These are phyloP conservation scores for Huntiella bhutanensis DNA, from an alignment of 2,329 filamentous ascomycete species.

Conservation along the genomic window DNA sequence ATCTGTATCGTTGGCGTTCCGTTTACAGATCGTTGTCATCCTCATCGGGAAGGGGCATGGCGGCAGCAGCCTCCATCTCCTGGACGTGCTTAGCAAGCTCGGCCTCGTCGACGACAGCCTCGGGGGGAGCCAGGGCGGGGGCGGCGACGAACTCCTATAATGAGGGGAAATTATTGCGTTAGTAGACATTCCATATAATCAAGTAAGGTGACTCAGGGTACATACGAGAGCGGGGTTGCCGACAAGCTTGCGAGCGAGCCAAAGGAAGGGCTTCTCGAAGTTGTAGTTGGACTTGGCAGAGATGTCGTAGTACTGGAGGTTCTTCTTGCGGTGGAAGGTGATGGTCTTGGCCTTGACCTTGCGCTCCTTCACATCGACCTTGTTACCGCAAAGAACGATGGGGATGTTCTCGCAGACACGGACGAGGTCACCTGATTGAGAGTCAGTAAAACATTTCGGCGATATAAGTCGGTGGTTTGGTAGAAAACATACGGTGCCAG, in stretches of 20 bases:
- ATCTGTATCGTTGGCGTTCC: slow-evolving; percentile 13
- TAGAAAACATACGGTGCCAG: slow-evolving; percentile 77
- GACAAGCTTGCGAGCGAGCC: slow-evolving; percentile 95
- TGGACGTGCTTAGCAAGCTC: slow-evolving; percentile 66
- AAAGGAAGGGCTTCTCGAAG: slow-evolving; percentile 99
- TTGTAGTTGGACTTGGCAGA: slow-evolving; percentile 99
- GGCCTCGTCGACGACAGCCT: slow-evolving; percentile 69
- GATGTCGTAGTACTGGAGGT: slow-evolving; percentile 99
- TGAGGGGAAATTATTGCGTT: not conserved
- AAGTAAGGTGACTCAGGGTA: slow-evolving; percentile 12
- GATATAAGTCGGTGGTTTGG: not conserved
- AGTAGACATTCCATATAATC: not conserved
- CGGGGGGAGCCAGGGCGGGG: slow-evolving; percentile 82
- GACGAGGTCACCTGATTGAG: slow-evolving; percentile 65
- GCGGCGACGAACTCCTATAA: slow-evolving; percentile 89
- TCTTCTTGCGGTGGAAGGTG: slow-evolving; percentile 99
- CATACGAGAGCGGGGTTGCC: slow-evolving; percentile 73
- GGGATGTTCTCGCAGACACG: slow-evolving; percentile 99
- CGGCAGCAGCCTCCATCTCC: slow-evolving; percentile 70
- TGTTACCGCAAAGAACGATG: slow-evolving; percentile 96
- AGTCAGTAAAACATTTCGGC: not conserved
- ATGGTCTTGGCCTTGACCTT: slow-evolving; percentile 99
- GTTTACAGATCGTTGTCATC: slow-evolving; percentile 50
- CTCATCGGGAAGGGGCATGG: slow-evolving; percentile 83
- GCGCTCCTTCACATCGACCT: slow-evolving; percentile 99